These are phyloP conservation scores for Aegilops umbellulata DNA, from an alignment of 176 grass and related monocot genomes.

Conservation along the genomic window DNA sequence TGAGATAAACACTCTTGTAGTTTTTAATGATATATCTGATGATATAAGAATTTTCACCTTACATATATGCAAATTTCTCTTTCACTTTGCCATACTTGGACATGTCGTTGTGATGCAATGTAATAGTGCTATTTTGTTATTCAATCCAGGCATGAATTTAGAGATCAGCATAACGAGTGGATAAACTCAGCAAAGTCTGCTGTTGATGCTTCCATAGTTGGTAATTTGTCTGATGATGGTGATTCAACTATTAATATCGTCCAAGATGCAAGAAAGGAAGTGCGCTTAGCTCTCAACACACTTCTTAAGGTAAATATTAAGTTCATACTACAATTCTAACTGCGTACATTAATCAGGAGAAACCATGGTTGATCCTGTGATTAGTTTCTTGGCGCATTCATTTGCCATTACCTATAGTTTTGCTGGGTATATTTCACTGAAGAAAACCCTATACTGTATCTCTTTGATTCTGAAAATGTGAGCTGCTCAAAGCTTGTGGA, in stretches of 20 bases:
- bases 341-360: slow-evolving; percentile 12
- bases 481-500: neutral
- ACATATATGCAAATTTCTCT: neutral
- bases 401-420: neutral
- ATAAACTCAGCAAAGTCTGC: slow-evolving; percentile 64
- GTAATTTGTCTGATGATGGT: slow-evolving; percentile 46
- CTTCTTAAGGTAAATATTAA: slow-evolving; percentile 74
- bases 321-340: neutral
- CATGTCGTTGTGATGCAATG: slow-evolving; percentile 12
- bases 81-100: neutral
- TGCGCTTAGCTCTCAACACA: slow-evolving; percentile 55
- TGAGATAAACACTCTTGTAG: neutral
- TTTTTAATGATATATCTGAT: slow-evolving; percentile 21
- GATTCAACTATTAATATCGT: slow-evolving; percentile 36
- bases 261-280: slow-evolving; percentile 66
- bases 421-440: slow-evolving; percentile 2
- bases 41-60: neutral
- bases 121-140: slow-evolving; percentile 26
- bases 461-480: neutral
- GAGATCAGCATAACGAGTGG: slow-evolving; percentile 84
- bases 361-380: neutral
- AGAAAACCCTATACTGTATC: neutral
- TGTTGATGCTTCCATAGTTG: slow-evolving; percentile 64
- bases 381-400: neutral
- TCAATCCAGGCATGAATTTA: slow-evolving; percentile 79